These are phyloP conservation scores for Simplicillium sp. DNA, from an alignment of 2,329 filamentous ascomycete genomes.

Conservation along the genomic window DNA sequence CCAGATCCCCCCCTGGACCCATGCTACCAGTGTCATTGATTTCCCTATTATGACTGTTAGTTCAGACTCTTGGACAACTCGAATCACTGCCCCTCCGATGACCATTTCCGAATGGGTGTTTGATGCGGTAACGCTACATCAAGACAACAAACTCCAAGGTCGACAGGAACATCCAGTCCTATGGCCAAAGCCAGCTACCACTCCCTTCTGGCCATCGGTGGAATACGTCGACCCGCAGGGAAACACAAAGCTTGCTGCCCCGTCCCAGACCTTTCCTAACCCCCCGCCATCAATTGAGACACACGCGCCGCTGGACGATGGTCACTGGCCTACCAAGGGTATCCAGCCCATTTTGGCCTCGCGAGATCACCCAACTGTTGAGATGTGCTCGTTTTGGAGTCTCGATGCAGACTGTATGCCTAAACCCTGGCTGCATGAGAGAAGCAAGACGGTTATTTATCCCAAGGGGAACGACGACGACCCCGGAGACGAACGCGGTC, in stretches of 20 bases:
- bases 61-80: constrained; percentile 18
- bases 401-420: neutral
- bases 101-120: constrained; percentile 16
- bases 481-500: too few relatives aligned
- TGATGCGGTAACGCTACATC: constrained; percentile 12
- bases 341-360: constrained; percentile 1
- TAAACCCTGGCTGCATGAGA: too few relatives aligned
- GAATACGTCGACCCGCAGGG: constrained; percentile 1
- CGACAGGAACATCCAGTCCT: constrained; percentile 4
- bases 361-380: neutral
- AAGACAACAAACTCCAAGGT: constrained; percentile 4
- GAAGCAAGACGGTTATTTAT: too few relatives aligned
- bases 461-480: too few relatives aligned
- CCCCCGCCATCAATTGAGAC: constrained; percentile 3
- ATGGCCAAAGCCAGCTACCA: constrained; percentile 12
- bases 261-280: neutral
- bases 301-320: constrained; percentile 10
- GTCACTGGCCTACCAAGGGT: neutral
- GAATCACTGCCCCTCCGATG: constrained; percentile 17
- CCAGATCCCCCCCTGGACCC: constrained; percentile 16
- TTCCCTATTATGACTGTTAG: constrained; percentile 21
- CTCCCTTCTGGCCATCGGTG: constrained; percentile 13
- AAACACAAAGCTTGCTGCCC: too few relatives aligned
- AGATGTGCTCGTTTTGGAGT: neutral
- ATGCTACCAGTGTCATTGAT: constrained; percentile 17